Evolutionary conservation across 495 filamentous ascomycete genomes (phyloP), one percentile per base, ranked within the genome.

Genomic region (Lepraria neglecta): DNA sequence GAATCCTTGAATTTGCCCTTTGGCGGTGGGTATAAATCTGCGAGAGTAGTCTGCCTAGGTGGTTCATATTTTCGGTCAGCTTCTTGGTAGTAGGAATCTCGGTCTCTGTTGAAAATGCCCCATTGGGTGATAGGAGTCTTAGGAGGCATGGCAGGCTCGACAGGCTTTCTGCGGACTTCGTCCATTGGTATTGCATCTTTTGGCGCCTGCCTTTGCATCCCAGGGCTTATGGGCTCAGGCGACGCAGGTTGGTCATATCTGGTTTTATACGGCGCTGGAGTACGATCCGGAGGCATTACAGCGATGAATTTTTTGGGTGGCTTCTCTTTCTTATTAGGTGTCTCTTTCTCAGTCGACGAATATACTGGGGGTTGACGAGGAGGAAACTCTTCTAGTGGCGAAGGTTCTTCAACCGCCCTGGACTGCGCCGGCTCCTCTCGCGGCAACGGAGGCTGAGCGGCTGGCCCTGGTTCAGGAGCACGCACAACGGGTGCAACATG

Each of bases 1-100:
- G 75, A 63, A 71, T 84, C 68, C 64, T 73, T 68, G 63, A 17
- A 17, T 17, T 9, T 42, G 84, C 84, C 27, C 73, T 67, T n/a
- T 79, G 74, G 12, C 84, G 85, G 70, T 83, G 83, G 69, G 82
- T 86, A 30, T 79, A 83, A 50, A 76, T 80, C 30, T 76, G 76
- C 21, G 80, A 80, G 55, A 86, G 77, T 33, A 78, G 84, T 9
- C 78, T 82, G 54, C 19, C 27, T 27, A 24, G 38, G 54, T 27
- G 35, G 1, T 28, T 57, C 35, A 14, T 57, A 57, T 27, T 21
- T 12, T 38, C 12, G n/a, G 12, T 42, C 54, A 19, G 35, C 54
- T 17, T 54, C 51, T 19, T 54, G 51, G n/a, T 35, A 54, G 51
- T 54, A 54, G 1, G 51, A 54, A 33, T 54, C 51, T 11, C 51